phyloP scores from a whole-genome alignment of 2,329 filamentous ascomycete genomes.

The Beauveria pseudobassiana region DNA sequence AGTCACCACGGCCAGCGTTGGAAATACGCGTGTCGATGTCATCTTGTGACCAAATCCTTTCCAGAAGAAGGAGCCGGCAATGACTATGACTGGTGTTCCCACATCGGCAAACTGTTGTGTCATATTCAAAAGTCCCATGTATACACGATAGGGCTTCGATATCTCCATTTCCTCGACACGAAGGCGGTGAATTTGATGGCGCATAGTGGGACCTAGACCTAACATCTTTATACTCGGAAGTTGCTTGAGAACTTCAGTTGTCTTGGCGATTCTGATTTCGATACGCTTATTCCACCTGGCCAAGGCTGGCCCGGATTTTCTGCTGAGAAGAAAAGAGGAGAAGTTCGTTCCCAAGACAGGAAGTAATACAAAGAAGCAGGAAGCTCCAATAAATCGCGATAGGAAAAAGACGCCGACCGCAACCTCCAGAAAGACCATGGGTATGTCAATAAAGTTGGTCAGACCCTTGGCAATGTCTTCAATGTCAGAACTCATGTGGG shows the following conservation, averaged over 20 bases:
- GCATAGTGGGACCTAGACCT: not conserved
- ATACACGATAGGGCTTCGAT: not conserved
- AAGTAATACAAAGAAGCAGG: not conserved
- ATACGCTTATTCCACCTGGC: not conserved
- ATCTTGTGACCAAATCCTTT: not conserved
- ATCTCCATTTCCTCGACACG: not conserved
- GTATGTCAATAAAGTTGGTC: not conserved
- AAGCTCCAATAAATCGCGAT: not conserved
- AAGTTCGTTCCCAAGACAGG: not conserved
- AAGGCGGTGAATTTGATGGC: not conserved
- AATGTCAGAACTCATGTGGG: slow-evolving; percentile 9
- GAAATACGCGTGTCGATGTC: not conserved
- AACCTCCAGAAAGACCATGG: not conserved
- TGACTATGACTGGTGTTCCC: not conserved
- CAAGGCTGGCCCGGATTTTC: not conserved
- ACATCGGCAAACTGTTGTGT: not conserved
- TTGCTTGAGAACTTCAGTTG: not conserved
- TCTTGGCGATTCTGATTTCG: not conserved
- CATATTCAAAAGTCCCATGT: not conserved
- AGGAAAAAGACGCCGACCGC: not conserved
- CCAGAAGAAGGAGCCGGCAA: slow-evolving; percentile 1
- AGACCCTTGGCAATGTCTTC: not conserved
- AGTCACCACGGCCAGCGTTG: not conserved
- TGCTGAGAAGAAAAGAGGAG: not conserved
- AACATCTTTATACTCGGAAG: slow-evolving; percentile 3